Conservation (phyloP, 2,329 filamentous ascomycete genomes). For the Lasiodiplodia hormozganensis region DNA sequence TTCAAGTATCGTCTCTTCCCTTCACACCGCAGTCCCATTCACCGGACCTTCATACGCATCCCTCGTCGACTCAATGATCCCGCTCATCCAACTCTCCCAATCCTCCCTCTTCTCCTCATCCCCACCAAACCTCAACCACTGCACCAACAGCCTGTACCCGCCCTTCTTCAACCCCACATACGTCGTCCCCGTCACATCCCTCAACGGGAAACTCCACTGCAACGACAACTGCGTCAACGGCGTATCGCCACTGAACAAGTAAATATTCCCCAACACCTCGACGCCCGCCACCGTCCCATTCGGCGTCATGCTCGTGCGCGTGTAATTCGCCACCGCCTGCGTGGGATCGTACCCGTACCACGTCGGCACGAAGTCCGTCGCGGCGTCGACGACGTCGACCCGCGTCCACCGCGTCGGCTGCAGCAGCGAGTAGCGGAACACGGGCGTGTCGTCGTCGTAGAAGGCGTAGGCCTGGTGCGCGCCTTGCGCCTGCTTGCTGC, state of each 20-base stretch:
- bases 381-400: not conserved
- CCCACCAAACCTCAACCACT: constrained; percentile 7
- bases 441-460: not conserved
- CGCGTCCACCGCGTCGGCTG: constrained; percentile 20
- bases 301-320: constrained; percentile 2
- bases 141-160: not conserved
- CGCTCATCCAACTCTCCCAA: constrained; percentile 12
- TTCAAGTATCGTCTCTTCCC: not conserved
- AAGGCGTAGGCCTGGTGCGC: not conserved
- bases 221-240: not conserved
- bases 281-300: constrained; percentile 8
- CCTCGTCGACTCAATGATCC: constrained; percentile 9
- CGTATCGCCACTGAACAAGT: not conserved
- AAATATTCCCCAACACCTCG: constrained; percentile 1
- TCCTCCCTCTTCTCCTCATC: constrained; percentile 4
- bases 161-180: constrained; percentile 23
- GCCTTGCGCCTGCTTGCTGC: not conserved
- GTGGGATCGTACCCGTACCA: not conserved
- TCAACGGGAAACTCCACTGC: constrained; percentile 1
- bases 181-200: not conserved
- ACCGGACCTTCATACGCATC: constrained; percentile 1
- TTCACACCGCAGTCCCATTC: not conserved
- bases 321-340: not conserved
- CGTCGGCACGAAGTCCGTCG: not conserved
- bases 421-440: constrained; percentile 3